A percentile compares a stretch with the other conserved stretches of the same genome.
Conservation (phyloP, 169 alveolate species). For the Plasmodium malariae region DNA sequence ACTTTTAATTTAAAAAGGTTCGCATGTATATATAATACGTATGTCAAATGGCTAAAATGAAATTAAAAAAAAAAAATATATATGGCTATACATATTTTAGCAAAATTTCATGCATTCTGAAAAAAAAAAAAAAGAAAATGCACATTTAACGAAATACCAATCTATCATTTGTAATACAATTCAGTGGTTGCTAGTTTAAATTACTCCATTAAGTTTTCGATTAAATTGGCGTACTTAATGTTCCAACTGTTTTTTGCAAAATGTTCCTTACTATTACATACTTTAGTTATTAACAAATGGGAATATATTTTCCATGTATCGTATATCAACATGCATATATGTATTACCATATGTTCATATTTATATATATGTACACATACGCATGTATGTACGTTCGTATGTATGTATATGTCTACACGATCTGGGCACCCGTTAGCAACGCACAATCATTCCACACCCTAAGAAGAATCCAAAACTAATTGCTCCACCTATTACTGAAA, state of each 20-base stretch:
- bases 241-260: no score
- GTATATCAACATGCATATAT: no score
- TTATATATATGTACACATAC: neutral
- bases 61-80: slow-evolving; percentile 16
- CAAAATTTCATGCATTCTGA: no score
- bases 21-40: neutral
- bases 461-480: slow-evolving; percentile 90
- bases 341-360: neutral
- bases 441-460: slow-evolving; percentile 92
- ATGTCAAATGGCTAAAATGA: slow-evolving; percentile 2
- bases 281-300: neutral
- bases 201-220: no score
- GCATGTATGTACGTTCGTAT: neutral
- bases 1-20: slow-evolving; percentile 12
- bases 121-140: neutral
- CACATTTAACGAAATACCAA: neutral
- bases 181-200: no score
- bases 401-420: neutral
- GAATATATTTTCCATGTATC: no score
- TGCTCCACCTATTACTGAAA: slow-evolving; percentile 91
- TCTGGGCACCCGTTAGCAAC: slow-evolving; percentile 80
- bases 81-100: slow-evolving; percentile 1
- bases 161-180: neutral
- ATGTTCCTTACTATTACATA: no score
- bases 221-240: no score